Conservation (phyloP, 768 basidiomycete species). For the Tephrocybe sp. region DNA sequence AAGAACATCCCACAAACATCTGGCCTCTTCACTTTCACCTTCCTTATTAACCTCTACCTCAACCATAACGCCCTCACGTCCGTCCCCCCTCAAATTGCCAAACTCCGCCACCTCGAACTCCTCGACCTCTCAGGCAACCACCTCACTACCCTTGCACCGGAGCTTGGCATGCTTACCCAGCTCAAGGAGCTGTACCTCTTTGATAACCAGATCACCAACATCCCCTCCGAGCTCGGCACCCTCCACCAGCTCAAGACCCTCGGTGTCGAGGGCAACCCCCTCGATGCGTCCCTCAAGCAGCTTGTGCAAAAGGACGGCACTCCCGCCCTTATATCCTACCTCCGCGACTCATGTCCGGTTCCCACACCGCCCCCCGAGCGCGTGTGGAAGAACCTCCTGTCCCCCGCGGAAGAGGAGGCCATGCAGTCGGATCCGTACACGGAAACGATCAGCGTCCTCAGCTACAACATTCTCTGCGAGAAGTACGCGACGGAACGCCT, state of each 20-base stretch:
- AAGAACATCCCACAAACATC: constrained; percentile 83
- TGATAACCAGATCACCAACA: constrained; percentile 86
- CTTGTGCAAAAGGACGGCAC: constrained; percentile 97
- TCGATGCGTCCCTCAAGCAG: constrained; percentile 72
- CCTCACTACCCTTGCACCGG: constrained; percentile 74
- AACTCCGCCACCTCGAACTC: constrained; percentile 80
- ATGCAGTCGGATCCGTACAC: constrained; percentile 59
- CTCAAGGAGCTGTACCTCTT: constrained; percentile 93
- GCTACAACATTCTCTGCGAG: constrained; percentile 95
- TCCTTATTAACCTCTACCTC: constrained; percentile 92
- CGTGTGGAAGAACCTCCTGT: constrained; percentile 66
- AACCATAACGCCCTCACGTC: constrained; percentile 87
- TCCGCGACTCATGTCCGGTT: constrained; percentile 92
- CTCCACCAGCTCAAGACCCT: constrained; percentile 91
- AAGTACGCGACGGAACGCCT: constrained; percentile 82
- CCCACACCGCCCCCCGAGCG: constrained; percentile 81
- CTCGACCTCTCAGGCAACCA: constrained; percentile 93
- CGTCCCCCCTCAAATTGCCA: constrained; percentile 81
- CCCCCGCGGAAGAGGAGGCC: constrained; percentile 57
- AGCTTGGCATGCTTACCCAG: constrained; percentile 87
- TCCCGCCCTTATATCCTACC: constrained; percentile 76
- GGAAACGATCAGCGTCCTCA: constrained; percentile 80
- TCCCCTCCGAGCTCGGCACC: constrained; percentile 87
- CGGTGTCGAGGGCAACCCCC: constrained; percentile 96
- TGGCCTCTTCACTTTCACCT: constrained; percentile 83